Conservation (phyloP, 1,284 basidiomycete species). For the Cryptococcus depauperatus region DNA sequence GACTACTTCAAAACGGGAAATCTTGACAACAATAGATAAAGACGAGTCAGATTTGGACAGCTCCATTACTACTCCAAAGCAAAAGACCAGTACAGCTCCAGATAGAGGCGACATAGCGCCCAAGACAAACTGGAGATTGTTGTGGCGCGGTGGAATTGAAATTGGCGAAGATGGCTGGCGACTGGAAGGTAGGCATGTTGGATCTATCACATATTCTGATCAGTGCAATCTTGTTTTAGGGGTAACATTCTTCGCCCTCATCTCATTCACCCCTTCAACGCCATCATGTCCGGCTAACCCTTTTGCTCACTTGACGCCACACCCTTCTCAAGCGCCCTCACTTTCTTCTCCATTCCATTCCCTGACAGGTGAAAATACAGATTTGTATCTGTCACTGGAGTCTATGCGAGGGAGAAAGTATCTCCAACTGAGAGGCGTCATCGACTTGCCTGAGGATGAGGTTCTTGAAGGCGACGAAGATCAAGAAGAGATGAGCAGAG, state of each 20-base stretch:
- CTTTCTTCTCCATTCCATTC: slow-evolving; percentile 22
- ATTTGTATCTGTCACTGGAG: slow-evolving; percentile 44
- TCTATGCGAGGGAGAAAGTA: slow-evolving; percentile 41
- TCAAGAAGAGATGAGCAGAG: slow-evolving; percentile 20
- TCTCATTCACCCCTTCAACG: slow-evolving; percentile 25
- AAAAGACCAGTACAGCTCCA: background rate
- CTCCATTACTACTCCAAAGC: too few relatives aligned
- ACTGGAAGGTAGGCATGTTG: slow-evolving; percentile 32
- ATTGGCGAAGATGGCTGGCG: slow-evolving; percentile 41
- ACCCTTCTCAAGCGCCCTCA: background rate
- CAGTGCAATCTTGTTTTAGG: slow-evolving; percentile 18
- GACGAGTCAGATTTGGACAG: too few relatives aligned
- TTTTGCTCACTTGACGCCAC: slow-evolving; percentile 10
- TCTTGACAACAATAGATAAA: slow-evolving; percentile 1
- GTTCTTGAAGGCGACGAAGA: slow-evolving; percentile 23
- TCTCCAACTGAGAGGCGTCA: slow-evolving; percentile 32
- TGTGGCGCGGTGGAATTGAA: slow-evolving; percentile 44
- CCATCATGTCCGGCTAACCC: slow-evolving; percentile 20
- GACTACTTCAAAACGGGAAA: slow-evolving; percentile 7
- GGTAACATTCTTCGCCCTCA: slow-evolving; percentile 37
- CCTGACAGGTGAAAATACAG: slow-evolving; percentile 28
- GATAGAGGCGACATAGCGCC: background rate
- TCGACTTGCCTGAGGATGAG: slow-evolving; percentile 29
- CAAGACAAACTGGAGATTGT: slow-evolving; percentile 29
- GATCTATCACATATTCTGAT: background rate